Evolutionary conservation across 805 yeast genomes (phyloP).

Genomic region (Metschnikowia santaceciliae): DNA sequence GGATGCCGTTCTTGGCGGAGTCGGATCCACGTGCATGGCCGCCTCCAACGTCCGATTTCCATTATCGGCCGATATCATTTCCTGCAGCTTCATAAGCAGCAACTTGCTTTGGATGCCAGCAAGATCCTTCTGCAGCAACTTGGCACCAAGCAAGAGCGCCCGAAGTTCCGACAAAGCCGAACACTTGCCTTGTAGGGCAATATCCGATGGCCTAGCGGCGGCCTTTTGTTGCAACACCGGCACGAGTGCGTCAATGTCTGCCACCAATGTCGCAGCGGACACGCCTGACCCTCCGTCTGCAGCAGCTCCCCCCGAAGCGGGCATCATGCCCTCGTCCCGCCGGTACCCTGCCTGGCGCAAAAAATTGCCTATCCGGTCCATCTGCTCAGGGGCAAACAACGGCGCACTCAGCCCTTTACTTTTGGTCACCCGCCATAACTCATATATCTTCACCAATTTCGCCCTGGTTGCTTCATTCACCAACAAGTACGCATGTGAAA

Average conservation of each 20-base stretch:
- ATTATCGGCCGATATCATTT: constrained; percentile 4
- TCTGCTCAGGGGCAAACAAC: constrained; percentile 66
- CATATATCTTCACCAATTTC: constrained; percentile 71
- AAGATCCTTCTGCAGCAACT: constrained; percentile 33
- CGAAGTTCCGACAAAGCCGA: constrained; percentile 44
- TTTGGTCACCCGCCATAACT: constrained; percentile 80
- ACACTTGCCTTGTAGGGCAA: constrained; percentile 41
- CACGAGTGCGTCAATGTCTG: constrained; percentile 36
- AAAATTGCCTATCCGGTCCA: constrained; percentile 71
- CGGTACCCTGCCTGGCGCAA: constrained; percentile 38
- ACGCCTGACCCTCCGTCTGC: not conserved
- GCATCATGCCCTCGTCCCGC: constrained; percentile 3
- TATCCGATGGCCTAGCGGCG: constrained; percentile 28
- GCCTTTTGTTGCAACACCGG: constrained; percentile 42
- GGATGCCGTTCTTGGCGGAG: constrained; percentile 11
- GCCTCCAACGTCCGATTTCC: constrained; percentile 2
- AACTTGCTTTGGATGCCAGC: constrained; percentile 37
- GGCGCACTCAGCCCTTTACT: constrained; percentile 57
- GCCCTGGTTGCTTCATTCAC: constrained; percentile 70
- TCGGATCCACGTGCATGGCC: constrained; percentile 2
- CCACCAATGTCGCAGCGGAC: constrained; percentile 19
- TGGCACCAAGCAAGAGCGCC: constrained; percentile 34
- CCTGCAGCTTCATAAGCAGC: constrained; percentile 27
- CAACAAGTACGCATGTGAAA: constrained; percentile 71
- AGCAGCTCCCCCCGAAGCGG: not conserved